These are phyloP conservation scores for Aspergillus neotritici DNA, from an alignment of 2,329 filamentous ascomycete genomes.

Conservation along the genomic window DNA sequence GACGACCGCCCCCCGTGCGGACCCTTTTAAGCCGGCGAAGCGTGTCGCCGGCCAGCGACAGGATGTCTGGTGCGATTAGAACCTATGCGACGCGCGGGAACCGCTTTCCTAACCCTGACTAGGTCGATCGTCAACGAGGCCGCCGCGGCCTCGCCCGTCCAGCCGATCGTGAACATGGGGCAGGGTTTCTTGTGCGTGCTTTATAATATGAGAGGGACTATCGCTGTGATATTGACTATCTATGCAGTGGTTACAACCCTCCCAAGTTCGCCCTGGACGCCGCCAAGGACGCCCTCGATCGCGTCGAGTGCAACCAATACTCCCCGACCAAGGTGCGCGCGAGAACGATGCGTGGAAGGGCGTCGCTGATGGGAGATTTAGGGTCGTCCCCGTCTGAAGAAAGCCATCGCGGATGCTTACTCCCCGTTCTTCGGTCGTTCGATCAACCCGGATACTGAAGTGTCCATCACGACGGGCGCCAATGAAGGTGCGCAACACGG, in stretches of 20 bases:
- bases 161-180: conserved; percentile 65
- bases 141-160: conserved; percentile 56
- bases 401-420: conserved; percentile 90
- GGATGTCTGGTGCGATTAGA: conserved; percentile 43
- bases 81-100: not conserved
- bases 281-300: conserved; percentile 80
- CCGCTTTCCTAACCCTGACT: conserved; percentile 10
- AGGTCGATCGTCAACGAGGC: conserved; percentile 65
- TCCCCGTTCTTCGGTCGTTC: conserved; percentile 77
- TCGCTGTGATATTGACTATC: not conserved
- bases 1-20: conserved; percentile 31
- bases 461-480: conserved; percentile 77
- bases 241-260: conserved; percentile 73
- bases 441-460: conserved; percentile 82
- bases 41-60: conserved; percentile 47
- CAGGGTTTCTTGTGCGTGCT: conserved; percentile 53
- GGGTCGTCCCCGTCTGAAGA: conserved; percentile 82
- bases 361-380: conserved; percentile 22
- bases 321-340: conserved; percentile 70
- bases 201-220: not conserved
- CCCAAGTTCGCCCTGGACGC: conserved; percentile 85
- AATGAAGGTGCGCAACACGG: conserved; percentile 40
- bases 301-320: conserved; percentile 98
- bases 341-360: not conserved
- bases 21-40: conserved; percentile 43